Conservation (phyloP, 1,284 basidiomycete species). For the Heterobasidion occidentale region DNA sequence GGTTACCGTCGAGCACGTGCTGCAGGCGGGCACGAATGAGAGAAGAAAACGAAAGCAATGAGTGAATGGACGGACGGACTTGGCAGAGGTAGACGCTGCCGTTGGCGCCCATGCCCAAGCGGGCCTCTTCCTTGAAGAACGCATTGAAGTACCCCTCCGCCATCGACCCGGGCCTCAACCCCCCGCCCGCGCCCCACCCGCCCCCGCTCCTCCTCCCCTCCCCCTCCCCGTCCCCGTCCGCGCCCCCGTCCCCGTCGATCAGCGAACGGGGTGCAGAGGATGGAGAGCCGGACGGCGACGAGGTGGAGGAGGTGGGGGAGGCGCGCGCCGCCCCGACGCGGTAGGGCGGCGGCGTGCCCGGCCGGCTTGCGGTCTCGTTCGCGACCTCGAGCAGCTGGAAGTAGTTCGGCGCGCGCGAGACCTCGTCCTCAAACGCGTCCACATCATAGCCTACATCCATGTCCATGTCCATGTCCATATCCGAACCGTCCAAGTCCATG, state of each 20-base stretch:
- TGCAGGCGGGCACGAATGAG: constrained; percentile 18
- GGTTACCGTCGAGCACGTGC: constrained; percentile 78
- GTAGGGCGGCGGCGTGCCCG: constrained; percentile 38
- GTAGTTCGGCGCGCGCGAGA: constrained; percentile 57
- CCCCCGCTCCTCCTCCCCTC: no score
- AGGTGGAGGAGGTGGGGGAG: background rate
- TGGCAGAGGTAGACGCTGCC: constrained; percentile 85
- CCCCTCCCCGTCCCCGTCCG: background rate
- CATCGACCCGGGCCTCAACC: constrained; percentile 54
- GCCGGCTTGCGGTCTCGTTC: constrained; percentile 57
- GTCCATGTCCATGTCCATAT: constrained; percentile 21
- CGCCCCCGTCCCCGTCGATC: background rate
- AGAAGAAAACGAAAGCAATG: background rate
- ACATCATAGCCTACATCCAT: constrained; percentile 9
- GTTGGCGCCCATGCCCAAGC: constrained; percentile 88
- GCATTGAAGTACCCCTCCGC: constrained; percentile 79
- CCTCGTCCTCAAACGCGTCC: constrained; percentile 15
- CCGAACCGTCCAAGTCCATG: no score
- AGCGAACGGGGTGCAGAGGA: no score
- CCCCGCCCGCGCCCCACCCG: background rate
- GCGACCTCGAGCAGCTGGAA: constrained; percentile 65
- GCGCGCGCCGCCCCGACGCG: background rate
- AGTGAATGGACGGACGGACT: constrained; percentile 30
- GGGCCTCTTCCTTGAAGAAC: constrained; percentile 84
- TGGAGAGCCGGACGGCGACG: no score